Conservation (phyloP, 2,329 filamentous ascomycete species). For the Xylariaceae sp. region DNA sequence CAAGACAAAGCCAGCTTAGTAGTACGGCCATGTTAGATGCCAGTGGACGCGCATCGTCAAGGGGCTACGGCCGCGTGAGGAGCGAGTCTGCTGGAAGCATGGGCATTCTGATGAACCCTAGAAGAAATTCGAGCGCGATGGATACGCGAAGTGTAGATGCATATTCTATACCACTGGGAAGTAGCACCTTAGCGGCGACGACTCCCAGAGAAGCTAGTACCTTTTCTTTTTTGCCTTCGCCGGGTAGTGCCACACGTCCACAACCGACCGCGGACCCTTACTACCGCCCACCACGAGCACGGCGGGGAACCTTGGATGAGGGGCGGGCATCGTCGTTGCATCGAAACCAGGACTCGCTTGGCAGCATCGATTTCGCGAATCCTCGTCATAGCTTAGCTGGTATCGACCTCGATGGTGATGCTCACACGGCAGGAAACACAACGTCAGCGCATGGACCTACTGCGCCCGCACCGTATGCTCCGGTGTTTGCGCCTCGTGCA, state of each 20-base stretch:
- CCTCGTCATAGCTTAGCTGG: constrained; percentile 39
- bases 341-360: constrained; percentile 36
- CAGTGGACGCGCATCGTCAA: constrained; percentile 63
- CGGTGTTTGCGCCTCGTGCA: constrained; percentile 55
- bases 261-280: constrained; percentile 68
- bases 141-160: constrained; percentile 49
- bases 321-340: constrained; percentile 34
- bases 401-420: constrained; percentile 37
- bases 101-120: constrained; percentile 43
- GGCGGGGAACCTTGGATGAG: constrained; percentile 61
- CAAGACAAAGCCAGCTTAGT: constrained; percentile 78
- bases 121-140: constrained; percentile 54
- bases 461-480: constrained; percentile 37
- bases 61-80: constrained; percentile 57
- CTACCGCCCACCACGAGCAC: constrained; percentile 78
- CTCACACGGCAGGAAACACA: constrained; percentile 41
- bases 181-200: constrained; percentile 68
- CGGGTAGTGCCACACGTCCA: constrained; percentile 45
- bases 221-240: constrained; percentile 68
- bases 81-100: constrained; percentile 62
- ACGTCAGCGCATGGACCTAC: constrained; percentile 41
- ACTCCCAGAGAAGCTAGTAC: constrained; percentile 69
- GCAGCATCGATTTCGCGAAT: constrained; percentile 37
- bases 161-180: constrained; percentile 49
- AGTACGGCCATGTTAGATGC: constrained; percentile 73